phyloP scores from a whole-genome alignment of 164 flowering plant genomes.

The Platanus orientalis region DNA sequence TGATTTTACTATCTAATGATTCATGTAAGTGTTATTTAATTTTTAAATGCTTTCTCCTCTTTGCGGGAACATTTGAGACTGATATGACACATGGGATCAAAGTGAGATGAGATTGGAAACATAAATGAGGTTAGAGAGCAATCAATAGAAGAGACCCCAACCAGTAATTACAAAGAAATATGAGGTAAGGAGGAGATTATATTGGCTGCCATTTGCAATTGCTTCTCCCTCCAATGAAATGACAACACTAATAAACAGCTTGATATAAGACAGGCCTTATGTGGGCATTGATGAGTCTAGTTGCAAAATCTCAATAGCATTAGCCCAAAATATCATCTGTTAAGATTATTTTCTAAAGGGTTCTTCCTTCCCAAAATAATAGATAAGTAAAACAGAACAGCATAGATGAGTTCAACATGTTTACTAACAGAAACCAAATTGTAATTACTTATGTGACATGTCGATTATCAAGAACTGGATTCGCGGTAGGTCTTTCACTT shows the following conservation, averaged over 20 bases:
- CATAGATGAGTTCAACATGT: too few species aligned
- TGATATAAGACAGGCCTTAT: background rate
- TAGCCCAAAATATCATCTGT: too few species aligned
- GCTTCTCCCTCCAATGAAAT: slow-evolving; percentile 11
- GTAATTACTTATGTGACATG: slow-evolving; percentile 63
- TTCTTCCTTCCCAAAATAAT: too few species aligned
- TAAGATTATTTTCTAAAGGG: too few species aligned
- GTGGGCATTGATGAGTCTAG: background rate
- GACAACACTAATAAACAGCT: too few species aligned
- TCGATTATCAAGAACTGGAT: slow-evolving; percentile 65
- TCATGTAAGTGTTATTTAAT: background rate
- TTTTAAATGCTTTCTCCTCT: slow-evolving; percentile 1
- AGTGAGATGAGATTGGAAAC: slow-evolving; percentile 2
- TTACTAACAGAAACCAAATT: too few species aligned
- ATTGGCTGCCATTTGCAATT: slow-evolving; percentile 13
- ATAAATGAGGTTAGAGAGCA: background rate
- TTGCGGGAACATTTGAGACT: slow-evolving; percentile 17
- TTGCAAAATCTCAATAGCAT: background rate
- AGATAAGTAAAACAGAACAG: too few species aligned
- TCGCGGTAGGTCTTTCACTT: slow-evolving; percentile 24
- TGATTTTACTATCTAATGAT: slow-evolving; percentile 10
- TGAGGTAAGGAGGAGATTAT: background rate
- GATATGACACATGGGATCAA: slow-evolving; percentile 17
- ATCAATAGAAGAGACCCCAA: background rate
- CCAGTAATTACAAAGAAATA: background rate